phyloP scores from a whole-genome alignment of 805 yeast species.

The Candida argentea region DNA sequence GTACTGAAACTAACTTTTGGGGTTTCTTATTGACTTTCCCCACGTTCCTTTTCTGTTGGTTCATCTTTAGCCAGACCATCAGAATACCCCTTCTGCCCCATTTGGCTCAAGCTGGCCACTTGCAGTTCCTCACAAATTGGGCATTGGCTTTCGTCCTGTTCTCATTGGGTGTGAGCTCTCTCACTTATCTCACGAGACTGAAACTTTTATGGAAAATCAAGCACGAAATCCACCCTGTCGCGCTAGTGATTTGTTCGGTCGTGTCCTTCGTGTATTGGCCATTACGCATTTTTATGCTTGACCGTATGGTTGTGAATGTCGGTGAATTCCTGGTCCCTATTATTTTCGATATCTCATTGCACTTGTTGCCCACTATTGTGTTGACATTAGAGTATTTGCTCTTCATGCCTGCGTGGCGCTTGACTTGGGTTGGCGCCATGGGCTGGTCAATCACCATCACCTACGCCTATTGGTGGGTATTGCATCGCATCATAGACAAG shows the following conservation, averaged over 20 bases:
- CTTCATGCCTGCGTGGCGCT: conserved; percentile 37
- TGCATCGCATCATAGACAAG: conserved; percentile 38
- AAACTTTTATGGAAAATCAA: conserved; percentile 20
- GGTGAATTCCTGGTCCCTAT: conserved; percentile 32
- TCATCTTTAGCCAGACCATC: no score
- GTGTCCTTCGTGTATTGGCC: conserved; percentile 67
- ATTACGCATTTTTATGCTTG: conserved; percentile 40
- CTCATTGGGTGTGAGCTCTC: conserved; percentile 13
- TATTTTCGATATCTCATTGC: conserved; percentile 45
- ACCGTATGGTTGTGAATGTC: conserved; percentile 32
- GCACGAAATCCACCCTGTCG: conserved; percentile 40
- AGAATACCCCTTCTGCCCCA: conserved; percentile 49
- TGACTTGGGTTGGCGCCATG: conserved; percentile 27
- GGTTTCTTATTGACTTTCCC: conserved; percentile 13
- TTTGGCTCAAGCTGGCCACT: conserved; percentile 50
- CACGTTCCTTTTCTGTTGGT: not conserved
- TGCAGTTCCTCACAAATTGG: conserved; percentile 59
- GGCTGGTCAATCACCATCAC: conserved; percentile 29
- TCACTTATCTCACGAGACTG: conserved; percentile 22
- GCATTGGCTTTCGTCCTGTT: conserved; percentile 8
- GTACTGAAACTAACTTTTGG: no score
- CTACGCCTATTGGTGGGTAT: conserved; percentile 41
- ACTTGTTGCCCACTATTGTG: conserved; percentile 47
- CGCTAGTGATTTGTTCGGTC: conserved; percentile 47
- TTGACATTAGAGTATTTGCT: conserved; percentile 45